Evolutionary conservation across 805 yeast species (phyloP).

Genomic region (Pichia cephalocereana): DNA sequence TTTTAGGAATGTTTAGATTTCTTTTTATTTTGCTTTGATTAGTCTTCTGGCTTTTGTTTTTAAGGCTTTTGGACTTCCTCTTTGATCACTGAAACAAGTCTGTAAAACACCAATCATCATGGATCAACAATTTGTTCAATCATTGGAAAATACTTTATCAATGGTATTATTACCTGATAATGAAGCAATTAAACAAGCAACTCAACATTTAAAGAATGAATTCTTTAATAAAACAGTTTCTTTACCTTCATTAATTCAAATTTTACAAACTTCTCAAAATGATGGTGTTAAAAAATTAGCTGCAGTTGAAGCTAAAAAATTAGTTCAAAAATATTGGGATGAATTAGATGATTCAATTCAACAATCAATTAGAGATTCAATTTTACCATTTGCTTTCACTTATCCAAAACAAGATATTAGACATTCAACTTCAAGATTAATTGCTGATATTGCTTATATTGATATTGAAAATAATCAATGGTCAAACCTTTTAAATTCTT

Average conservation of each 20-base stretch:
- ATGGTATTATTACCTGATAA: constrained; percentile 78
- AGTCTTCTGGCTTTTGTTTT: too few species aligned
- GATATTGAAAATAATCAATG: constrained; percentile 63
- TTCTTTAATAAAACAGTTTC: constrained; percentile 64
- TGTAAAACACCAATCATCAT: constrained; percentile 24
- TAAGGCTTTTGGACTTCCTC: neutral
- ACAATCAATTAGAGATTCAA: constrained; percentile 53
- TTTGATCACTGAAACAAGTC: neutral
- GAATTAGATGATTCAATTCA: constrained; percentile 39
- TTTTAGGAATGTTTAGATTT: too few species aligned
- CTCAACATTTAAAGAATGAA: constrained; percentile 61
- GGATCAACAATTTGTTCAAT: constrained; percentile 63
- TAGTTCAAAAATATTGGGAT: constrained; percentile 66
- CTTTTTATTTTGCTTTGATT: too few species aligned
- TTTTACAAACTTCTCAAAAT: constrained; percentile 60
- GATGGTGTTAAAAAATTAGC: constrained; percentile 80
- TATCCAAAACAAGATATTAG: constrained; percentile 60
- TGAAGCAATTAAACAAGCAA: constrained; percentile 73
- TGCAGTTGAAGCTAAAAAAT: constrained; percentile 93
- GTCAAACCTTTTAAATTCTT: constrained; percentile 65
- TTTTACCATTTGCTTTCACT: constrained; percentile 59
- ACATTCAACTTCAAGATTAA: constrained; percentile 83
- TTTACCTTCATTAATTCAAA: constrained; percentile 74
- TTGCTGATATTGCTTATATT: constrained; percentile 72
- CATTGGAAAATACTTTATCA: constrained; percentile 70